These are phyloP conservation scores for Aspergillus glaucus DNA, from an alignment of 2,329 filamentous ascomycete genomes.

Conservation along the genomic window DNA sequence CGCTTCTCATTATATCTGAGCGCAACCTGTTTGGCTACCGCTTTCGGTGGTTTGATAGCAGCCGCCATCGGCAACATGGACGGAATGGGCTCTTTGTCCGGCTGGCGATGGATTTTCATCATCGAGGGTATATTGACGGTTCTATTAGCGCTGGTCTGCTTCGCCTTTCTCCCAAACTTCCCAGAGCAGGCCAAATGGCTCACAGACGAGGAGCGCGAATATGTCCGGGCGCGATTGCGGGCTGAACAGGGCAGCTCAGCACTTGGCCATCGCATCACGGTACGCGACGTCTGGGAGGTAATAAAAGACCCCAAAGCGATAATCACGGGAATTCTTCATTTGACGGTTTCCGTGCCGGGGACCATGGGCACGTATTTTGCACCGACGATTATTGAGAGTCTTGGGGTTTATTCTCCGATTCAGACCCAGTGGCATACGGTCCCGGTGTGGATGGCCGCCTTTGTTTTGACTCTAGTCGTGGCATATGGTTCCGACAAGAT, in stretches of 20 bases:
- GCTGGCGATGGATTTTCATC: slow-evolving; percentile 76
- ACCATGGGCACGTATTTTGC: slow-evolving; percentile 44
- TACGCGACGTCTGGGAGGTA: slow-evolving; percentile 38
- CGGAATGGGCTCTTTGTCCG: slow-evolving; percentile 49
- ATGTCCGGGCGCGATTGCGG: slow-evolving; percentile 41
- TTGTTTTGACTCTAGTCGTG: slow-evolving; percentile 25
- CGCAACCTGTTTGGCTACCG: slow-evolving; percentile 67
- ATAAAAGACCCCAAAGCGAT: slow-evolving; percentile 47
- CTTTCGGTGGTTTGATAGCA: slow-evolving; percentile 74
- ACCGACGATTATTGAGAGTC: slow-evolving; percentile 41
- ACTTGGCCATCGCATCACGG: slow-evolving; percentile 38
- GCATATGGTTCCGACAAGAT: slow-evolving; percentile 21
- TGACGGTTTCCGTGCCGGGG: slow-evolving; percentile 40
- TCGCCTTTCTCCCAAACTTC: slow-evolving; percentile 45
- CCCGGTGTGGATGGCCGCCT: slow-evolving; percentile 36
- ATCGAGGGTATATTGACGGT: slow-evolving; percentile 45
- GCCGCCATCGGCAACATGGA: slow-evolving; percentile 78
- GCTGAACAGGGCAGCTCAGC: slow-evolving; percentile 45
- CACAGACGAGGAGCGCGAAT: slow-evolving; percentile 39
- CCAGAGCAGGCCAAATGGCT: slow-evolving; percentile 47
- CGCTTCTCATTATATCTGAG: slow-evolving; percentile 48
- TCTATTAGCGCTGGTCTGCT: slow-evolving; percentile 40
- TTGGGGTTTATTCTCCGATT: slow-evolving; percentile 44
- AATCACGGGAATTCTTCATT: slow-evolving; percentile 48
- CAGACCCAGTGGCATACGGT: slow-evolving; percentile 51